Evolutionary conservation across 495 filamentous ascomycete genomes (phyloP).

Genomic region (Pyrenula massariospora): DNA sequence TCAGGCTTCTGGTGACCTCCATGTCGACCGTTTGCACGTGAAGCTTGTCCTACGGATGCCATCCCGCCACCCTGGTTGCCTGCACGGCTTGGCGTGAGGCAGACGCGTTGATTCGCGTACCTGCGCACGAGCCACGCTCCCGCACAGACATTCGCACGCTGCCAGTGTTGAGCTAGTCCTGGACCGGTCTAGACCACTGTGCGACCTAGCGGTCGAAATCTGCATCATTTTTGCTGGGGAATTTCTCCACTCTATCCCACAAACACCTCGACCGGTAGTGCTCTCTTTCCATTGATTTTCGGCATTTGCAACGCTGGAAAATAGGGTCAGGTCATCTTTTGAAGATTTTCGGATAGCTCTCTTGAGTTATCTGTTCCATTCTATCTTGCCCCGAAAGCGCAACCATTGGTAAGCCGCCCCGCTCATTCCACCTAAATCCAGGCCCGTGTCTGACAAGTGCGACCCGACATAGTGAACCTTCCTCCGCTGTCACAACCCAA

Average conservation of each 20-base stretch:
- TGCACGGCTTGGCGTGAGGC: background rate
- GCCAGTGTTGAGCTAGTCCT: background rate
- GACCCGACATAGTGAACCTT: background rate
- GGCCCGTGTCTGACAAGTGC: background rate
- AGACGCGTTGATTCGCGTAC: background rate
- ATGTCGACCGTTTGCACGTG: too few species aligned
- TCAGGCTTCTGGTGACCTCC: too few species aligned
- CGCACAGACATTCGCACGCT: background rate
- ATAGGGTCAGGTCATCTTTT: too few species aligned
- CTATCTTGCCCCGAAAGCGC: background rate
- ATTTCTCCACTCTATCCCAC: background rate
- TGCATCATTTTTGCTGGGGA: background rate
- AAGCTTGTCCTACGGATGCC: too few species aligned
- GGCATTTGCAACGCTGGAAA: too few species aligned
- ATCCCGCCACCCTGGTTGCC: background rate
- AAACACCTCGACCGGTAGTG: too few species aligned
- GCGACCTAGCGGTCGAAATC: background rate
- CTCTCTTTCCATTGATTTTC: too few species aligned
- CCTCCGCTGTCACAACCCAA: background rate
- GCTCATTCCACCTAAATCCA: background rate
- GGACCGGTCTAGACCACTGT: background rate
- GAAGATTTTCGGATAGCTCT: too few species aligned
- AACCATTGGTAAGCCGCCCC: background rate
- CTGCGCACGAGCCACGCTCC: background rate
- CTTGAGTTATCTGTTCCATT: too few species aligned